Percentiles rank a stretch among this genome's conserved stretches.
These are phyloP conservation scores for Starmerella khaoyaiensis DNA, from an alignment of 805 yeast genomes.

Conservation along the genomic window DNA sequence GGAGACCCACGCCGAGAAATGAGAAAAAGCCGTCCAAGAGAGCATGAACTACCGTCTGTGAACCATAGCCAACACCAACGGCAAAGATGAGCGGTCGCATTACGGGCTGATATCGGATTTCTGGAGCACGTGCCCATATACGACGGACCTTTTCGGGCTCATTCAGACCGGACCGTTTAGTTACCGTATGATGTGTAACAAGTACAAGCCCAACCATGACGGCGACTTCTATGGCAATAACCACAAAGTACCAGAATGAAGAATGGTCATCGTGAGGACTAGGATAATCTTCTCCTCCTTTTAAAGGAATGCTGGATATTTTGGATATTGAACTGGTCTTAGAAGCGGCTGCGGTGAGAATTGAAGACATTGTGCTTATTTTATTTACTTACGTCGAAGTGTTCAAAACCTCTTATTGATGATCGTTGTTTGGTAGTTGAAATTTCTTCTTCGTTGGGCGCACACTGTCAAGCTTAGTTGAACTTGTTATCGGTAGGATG, in stretches of 20 bases:
- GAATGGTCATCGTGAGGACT: slow-evolving; percentile 4
- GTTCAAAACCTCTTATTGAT: too few species aligned
- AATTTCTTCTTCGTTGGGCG: not conserved
- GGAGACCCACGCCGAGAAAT: slow-evolving; percentile 7
- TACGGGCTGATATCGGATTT: slow-evolving; percentile 25
- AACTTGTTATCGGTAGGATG: too few species aligned
- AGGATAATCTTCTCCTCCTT: not conserved
- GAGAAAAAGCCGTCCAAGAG: slow-evolving; percentile 7
- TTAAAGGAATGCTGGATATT: too few species aligned
- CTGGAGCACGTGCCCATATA: slow-evolving; percentile 25
- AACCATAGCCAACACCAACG: slow-evolving; percentile 21
- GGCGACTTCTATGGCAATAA: slow-evolving; percentile 14
- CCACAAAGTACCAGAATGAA: slow-evolving; percentile 13
- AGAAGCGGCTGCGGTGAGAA: too few species aligned
- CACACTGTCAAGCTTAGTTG: too few species aligned
- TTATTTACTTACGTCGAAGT: too few species aligned
- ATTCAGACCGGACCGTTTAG: slow-evolving; percentile 22
- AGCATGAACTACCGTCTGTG: slow-evolving; percentile 19
- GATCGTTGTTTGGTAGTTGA: not conserved
- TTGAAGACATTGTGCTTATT: too few species aligned
- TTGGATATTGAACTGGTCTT: too few species aligned
- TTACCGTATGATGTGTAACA: slow-evolving; percentile 20
- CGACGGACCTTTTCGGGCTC: slow-evolving; percentile 25
- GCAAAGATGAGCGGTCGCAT: slow-evolving; percentile 20
- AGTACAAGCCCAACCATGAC: slow-evolving; percentile 16